Evolutionary conservation across 345 rosid species (phyloP).

Genomic region (Turritis glabra): DNA sequence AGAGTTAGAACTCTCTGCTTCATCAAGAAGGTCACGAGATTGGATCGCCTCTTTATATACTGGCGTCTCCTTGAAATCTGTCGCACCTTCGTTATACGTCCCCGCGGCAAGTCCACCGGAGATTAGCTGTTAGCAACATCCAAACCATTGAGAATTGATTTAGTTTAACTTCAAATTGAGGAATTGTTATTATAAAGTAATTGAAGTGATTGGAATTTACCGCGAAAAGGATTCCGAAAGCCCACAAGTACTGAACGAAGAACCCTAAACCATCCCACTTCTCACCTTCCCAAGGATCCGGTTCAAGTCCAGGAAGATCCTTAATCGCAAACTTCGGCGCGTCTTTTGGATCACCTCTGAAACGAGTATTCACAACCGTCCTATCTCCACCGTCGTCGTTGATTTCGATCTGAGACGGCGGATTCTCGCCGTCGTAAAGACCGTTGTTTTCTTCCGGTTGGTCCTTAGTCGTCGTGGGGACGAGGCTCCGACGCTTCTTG

Average conservation of each 20-base stretch:
- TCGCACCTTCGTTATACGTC: conserved; percentile 88
- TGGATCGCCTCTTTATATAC: conserved; percentile 76
- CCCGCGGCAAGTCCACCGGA: conserved; percentile 84
- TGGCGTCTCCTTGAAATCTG: conserved; percentile 89
- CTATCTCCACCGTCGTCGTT: conserved; percentile 35
- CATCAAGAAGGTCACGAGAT: conserved; percentile 73
- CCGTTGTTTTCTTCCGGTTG: conserved; percentile 29
- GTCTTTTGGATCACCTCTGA: conserved; percentile 29
- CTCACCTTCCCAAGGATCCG: conserved; percentile 81
- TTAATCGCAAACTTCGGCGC: conserved; percentile 43
- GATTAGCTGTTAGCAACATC: conserved; percentile 50
- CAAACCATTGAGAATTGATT: not conserved
- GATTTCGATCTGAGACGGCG: conserved; percentile 33
- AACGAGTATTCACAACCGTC: conserved; percentile 38
- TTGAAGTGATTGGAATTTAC: conserved; percentile 37
- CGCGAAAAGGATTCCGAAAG: conserved; percentile 81
- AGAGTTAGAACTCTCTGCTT: conserved; percentile 63
- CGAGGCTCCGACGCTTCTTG: conserved; percentile 51
- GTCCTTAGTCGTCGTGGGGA: conserved; percentile 44
- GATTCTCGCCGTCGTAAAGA: conserved; percentile 9
- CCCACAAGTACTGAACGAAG: conserved; percentile 87
- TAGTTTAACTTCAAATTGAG: not conserved
- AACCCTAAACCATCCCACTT: conserved; percentile 86
- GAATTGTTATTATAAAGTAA: not conserved
- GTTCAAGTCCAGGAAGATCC: conserved; percentile 61